Evolutionary conservation across 2,329 filamentous ascomycete species (phyloP).

Genomic region (Verticillium nonalfalfae): DNA sequence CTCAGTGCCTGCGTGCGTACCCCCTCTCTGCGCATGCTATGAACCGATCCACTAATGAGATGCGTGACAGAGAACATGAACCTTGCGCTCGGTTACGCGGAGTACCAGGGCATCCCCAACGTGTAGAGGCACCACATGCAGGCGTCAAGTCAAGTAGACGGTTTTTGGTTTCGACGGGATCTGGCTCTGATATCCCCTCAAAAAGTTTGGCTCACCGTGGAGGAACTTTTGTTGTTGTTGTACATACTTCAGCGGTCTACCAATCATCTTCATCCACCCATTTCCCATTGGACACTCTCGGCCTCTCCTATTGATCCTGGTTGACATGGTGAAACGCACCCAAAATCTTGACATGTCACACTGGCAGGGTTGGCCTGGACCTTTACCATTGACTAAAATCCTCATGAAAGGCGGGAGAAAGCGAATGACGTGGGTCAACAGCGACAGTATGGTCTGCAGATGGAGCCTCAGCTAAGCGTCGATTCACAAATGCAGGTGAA

Average conservation of each 20-base stretch:
- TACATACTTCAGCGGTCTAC: neutral
- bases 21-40: neutral
- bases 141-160: neutral
- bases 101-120: neutral
- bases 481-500: too few relatives aligned
- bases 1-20: neutral
- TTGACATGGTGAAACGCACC: too few relatives aligned
- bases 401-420: too few relatives aligned
- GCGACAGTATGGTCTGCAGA: too few relatives aligned
- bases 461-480: too few relatives aligned
- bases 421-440: too few relatives aligned
- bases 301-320: too few relatives aligned
- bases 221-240: neutral
- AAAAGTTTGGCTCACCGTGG: neutral
- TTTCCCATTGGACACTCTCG: too few relatives aligned
- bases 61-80: neutral
- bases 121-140: neutral
- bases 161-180: neutral
- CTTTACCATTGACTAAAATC: too few relatives aligned
- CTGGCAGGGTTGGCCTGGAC: too few relatives aligned
- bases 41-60: neutral
- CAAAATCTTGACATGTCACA: too few relatives aligned
- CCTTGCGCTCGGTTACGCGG: neutral
- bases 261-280: neutral
- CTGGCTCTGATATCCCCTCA: neutral